Conservation (phyloP, 257 asterid species). For the Rehmannia glutinosa region DNA sequence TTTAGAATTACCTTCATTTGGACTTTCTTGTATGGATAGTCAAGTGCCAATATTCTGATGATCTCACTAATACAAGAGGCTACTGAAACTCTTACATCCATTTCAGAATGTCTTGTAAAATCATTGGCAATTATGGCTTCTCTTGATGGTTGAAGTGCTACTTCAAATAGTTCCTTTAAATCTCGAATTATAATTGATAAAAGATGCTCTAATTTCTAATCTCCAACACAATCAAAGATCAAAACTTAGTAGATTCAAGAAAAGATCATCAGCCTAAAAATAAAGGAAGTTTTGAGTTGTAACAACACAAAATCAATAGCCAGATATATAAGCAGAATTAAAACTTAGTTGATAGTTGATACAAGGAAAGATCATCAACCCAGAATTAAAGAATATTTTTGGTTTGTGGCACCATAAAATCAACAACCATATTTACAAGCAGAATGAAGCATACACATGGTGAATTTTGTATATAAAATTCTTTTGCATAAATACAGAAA, state of each 20-base stretch:
- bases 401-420: neutral
- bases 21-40: conserved; percentile 7
- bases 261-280: too few species aligned
- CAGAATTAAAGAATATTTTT: too few species aligned
- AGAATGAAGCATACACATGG: conserved; percentile 2
- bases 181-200: too few species aligned
- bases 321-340: too few species aligned
- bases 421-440: neutral
- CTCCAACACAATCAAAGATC: too few species aligned
- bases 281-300: too few species aligned
- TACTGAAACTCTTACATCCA: conserved; percentile 12
- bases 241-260: too few species aligned
- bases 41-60: conserved; percentile 13
- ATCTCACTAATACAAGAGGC: conserved; percentile 17
- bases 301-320: too few species aligned
- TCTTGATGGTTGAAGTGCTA: conserved; percentile 1
- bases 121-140: conserved; percentile 4
- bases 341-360: too few species aligned
- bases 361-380: too few species aligned
- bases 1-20: conserved; percentile 12
- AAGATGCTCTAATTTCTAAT: too few species aligned
- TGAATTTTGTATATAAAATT: neutral
- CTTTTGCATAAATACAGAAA: neutral
- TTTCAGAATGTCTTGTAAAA: conserved; percentile 8
- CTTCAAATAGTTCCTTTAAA: neutral